Base-by-base conservation (phyloP, 2,329 filamentous ascomycete genomes). In the Teratosphaeria destructans region DNA sequence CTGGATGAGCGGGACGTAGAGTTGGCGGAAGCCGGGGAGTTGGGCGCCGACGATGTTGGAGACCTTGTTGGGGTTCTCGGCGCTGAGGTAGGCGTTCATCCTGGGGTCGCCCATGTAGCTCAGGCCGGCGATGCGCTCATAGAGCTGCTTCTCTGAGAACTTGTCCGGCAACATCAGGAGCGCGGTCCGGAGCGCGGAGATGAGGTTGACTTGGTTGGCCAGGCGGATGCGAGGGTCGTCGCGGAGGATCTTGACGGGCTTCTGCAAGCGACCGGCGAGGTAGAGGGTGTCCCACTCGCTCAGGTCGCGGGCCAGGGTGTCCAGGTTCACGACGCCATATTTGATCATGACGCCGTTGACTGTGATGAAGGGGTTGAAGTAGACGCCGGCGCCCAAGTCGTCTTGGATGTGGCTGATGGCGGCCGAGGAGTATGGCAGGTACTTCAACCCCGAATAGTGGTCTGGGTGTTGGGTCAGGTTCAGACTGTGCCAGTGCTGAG, bases 271-370 rank as follows among this genome's bases (percentile, higher is more conserved):
- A 3, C 94, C 94, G 5, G 95, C 94, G n/a, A 99, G 83, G 74
- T 99, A 99, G 29, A 99, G 79, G 0, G 90, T 96, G 63, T 96
- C 86, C 94, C 94, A 99, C 60, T 91, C 85, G 34, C 85, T 88
- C 27, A 99, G 82, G 72, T 99, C 94, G 52, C 81, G 82, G 68
- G 90, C 92, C 16, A 99, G 79, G 2, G 92, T 96, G 70, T 95
- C 86, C 65, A 97, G 82, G 69, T 95, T 96, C 52, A 96, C 95
- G 26, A 99, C 94, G 23, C 93, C 94, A 69, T 99, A 99, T 76
- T 99, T 99, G 75, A 99, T 94, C 69, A 97, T 81, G 62, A 91
- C 95, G 49, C 94, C 95, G 68, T 97, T 96, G 62, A 97, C 86
- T 2, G 89, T 93, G 55, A 99, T 85, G 72, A 93, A 96, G 0